These are phyloP conservation scores for Beauveria varroae DNA, from an alignment of 2,329 filamentous ascomycete genomes.

Conservation along the genomic window DNA sequence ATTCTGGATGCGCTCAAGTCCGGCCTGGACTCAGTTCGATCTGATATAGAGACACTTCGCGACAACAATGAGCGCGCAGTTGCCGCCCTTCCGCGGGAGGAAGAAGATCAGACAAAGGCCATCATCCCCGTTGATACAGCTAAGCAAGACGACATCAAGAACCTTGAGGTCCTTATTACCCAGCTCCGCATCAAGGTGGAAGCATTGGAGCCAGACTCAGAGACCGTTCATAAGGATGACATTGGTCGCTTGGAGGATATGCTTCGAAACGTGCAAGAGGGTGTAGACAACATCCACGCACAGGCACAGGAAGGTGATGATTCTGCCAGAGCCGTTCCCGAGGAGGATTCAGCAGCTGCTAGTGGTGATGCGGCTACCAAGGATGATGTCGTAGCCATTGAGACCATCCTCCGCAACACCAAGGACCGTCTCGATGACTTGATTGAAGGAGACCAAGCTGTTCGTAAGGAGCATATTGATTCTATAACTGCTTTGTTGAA, in stretches of 20 bases:
- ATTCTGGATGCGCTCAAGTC: slow-evolving; percentile 80
- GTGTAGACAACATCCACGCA: slow-evolving; percentile 36
- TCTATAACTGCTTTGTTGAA: slow-evolving; percentile 58
- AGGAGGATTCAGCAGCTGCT: slow-evolving; percentile 10
- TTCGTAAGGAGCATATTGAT: slow-evolving; percentile 59
- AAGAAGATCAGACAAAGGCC: slow-evolving; percentile 19
- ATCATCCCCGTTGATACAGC: slow-evolving; percentile 41
- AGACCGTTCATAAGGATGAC: slow-evolving; percentile 42
- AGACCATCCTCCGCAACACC: slow-evolving; percentile 82
- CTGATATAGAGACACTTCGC: slow-evolving; percentile 69
- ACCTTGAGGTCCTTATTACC: slow-evolving; percentile 74
- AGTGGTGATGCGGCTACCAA: slow-evolving; percentile 38
- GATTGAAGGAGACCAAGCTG: slow-evolving; percentile 63
- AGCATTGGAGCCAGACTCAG: slow-evolving; percentile 27
- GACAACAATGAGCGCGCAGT: slow-evolving; percentile 45
- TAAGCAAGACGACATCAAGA: slow-evolving; percentile 70
- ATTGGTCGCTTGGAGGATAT: slow-evolving; percentile 47
- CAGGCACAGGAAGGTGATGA: slow-evolving; percentile 24
- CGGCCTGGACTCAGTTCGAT: slow-evolving; percentile 66
- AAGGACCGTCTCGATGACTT: slow-evolving; percentile 80
- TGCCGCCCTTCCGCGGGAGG: slow-evolving; percentile 23
- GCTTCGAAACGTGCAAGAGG: slow-evolving; percentile 39
- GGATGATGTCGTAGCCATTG: slow-evolving; percentile 85
- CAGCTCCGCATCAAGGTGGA: slow-evolving; percentile 82
- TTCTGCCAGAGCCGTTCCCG: slow-evolving; percentile 15